phyloP scores from a whole-genome alignment of 2,329 filamentous ascomycete genomes.

The Sphaerostilbella broomeana region DNA sequence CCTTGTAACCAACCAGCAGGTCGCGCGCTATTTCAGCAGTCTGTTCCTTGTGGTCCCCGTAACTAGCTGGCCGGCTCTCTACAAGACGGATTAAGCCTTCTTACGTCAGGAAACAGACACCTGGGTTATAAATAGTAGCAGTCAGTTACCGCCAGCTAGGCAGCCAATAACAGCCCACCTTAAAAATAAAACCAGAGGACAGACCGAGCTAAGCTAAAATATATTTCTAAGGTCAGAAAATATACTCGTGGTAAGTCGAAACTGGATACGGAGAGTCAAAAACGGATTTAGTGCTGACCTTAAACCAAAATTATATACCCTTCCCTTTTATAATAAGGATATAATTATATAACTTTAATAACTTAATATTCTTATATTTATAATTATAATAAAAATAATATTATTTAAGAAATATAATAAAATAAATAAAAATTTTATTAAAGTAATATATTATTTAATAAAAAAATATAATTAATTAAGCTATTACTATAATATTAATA shows the following conservation, averaged over 20 bases:
- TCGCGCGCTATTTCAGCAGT: neutral
- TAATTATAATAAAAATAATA: neutral
- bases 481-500: neutral
- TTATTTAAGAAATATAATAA: neutral
- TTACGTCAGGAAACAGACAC: neutral
- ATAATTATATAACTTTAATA: neutral
- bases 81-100: neutral
- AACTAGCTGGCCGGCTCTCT: neutral
- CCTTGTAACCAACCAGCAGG: neutral
- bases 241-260: neutral
- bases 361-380: neutral
- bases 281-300: neutral
- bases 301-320: neutral
- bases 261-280: neutral
- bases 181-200: neutral
- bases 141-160: too few species aligned
- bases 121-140: neutral
- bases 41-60: neutral
- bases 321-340: neutral
- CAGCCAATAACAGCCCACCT: neutral
- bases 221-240: neutral
- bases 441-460: neutral
- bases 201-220: neutral
- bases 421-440: neutral
- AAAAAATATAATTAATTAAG: neutral